Evolutionary conservation across 2,329 filamentous ascomycete genomes (phyloP).

Genomic region (Pseudofabraea citricarpa): DNA sequence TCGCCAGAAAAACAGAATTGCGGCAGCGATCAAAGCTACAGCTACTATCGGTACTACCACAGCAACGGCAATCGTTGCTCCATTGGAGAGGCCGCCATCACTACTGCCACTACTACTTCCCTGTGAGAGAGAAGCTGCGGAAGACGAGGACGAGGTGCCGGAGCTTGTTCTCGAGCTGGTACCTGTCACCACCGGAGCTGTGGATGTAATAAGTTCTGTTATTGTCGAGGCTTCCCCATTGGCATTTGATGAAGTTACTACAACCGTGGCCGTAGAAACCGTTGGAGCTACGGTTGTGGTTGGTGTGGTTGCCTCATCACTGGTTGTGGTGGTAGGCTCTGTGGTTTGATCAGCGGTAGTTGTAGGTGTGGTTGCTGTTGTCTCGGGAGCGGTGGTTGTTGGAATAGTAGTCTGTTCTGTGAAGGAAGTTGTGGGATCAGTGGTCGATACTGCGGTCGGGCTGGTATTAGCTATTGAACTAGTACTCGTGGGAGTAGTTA

Average conservation of each 20-base stretch:
- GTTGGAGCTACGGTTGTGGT: neutral
- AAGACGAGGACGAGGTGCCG: conserved; percentile 17
- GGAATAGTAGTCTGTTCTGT: conserved; percentile 10
- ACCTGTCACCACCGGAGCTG: conserved; percentile 2
- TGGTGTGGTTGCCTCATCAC: too few species aligned
- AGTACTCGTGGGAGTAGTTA: conserved; percentile 11
- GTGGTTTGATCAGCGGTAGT: conserved; percentile 4
- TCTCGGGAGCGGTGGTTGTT: conserved; percentile 15
- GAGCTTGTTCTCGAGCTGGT: conserved; percentile 9
- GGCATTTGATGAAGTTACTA: conserved; percentile 9
- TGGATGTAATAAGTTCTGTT: conserved; percentile 4
- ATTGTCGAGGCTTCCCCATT: conserved; percentile 1
- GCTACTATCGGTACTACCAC: conserved; percentile 91
- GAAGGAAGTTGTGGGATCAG: conserved; percentile 18
- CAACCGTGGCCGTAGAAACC: conserved; percentile 3
- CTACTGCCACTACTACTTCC: conserved; percentile 6
- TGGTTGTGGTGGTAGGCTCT: neutral
- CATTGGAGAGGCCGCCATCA: conserved; percentile 40
- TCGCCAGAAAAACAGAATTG: conserved; percentile 79
- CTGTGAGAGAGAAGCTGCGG: conserved; percentile 14
- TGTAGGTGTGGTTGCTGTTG: conserved; percentile 8
- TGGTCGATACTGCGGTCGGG: conserved; percentile 19
- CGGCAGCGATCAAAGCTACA: conserved; percentile 74
- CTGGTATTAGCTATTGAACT: conserved; percentile 24
- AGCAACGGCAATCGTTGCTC: conserved; percentile 80